Base-by-base conservation (phyloP, 148 eudicot genomes). In the Fallopia convolvulus region DNA sequence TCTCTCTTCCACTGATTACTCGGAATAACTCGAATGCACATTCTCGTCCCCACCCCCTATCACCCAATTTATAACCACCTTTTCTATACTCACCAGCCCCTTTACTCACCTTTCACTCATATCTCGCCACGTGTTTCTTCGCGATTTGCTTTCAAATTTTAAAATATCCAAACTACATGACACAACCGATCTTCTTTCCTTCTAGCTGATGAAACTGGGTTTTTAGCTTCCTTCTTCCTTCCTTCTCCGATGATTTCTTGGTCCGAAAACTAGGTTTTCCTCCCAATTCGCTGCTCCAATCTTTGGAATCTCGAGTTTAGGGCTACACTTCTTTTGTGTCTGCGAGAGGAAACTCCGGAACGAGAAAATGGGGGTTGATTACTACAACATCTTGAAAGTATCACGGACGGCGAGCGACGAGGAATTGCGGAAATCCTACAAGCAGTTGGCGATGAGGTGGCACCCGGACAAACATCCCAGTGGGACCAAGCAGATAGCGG, bases 401-500 rank as follows among this genome's bases (percentile, higher is more conserved):
- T 48, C 80, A 17, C 30, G 65, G 44, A 49, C 80, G 49, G 80
- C 80, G 33, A 48, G 49, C 65, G 80, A 77, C 30, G 94, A 91
- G 3, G 99, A 92, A 10, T 23, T 95, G 58, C 89, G 90, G 80
- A 87, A 82, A n/a, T 84, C 97, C 4, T 92, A 95, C 81, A 91
- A 89, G 84, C 84, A 79, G 40, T 81, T 89, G 39, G 99, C 97
- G n/a, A 92, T 95, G 97, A 83, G 83, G 47, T 95, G 97, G 97
- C 99, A 95, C 84, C 99, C 99, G 2, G 99, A 95, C 74, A 95
- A 91, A 81, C 90, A 95, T 71, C 88, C 87, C 14, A 75, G 77
- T 8, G 77, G 80, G 13, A 66, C 85, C 21, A 82, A 86, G 23
- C 66, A 55, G 14, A 79, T 81, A 15, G 99, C 99, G 0, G 97